phyloP scores from a whole-genome alignment of 768 basidiomycete species.

The Mycena galopus region DNA sequence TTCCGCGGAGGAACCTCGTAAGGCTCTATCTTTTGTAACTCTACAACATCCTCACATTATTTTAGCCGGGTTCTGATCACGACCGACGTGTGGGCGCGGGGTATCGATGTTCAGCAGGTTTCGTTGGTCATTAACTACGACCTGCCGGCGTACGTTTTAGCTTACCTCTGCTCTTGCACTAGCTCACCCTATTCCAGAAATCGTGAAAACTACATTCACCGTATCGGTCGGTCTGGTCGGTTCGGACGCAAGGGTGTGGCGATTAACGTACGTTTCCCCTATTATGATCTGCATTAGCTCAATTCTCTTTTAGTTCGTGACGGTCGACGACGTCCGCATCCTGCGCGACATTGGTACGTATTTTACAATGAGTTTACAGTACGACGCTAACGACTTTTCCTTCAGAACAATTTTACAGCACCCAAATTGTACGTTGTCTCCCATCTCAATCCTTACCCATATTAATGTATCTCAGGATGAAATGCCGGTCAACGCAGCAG shows the following conservation, averaged over 20 bases:
- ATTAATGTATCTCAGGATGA: constrained; percentile 76
- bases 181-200: constrained; percentile 63
- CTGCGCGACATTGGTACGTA: constrained; percentile 93
- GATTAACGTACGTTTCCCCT: constrained; percentile 82
- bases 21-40: constrained; percentile 46
- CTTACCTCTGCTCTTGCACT: constrained; percentile 18
- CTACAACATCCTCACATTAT: constrained; percentile 33
- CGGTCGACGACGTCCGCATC: constrained; percentile 95
- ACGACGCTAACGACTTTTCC: constrained; percentile 23
- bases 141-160: constrained; percentile 83
- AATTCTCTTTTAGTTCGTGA: constrained; percentile 76
- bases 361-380: constrained; percentile 26
- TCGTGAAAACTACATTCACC: constrained; percentile 99
- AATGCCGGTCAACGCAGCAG: constrained; percentile 99
- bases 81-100: constrained; percentile 97
- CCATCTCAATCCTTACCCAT: constrained; percentile 23
- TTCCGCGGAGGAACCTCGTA: constrained; percentile 94
- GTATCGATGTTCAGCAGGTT: constrained; percentile 98
- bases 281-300: constrained; percentile 33
- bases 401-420: constrained; percentile 95
- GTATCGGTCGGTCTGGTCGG: constrained; percentile 98
- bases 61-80: constrained; percentile 92
- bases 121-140: constrained; percentile 98
- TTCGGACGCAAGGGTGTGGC: constrained; percentile 99
- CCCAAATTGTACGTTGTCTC: constrained; percentile 79